These are phyloP conservation scores for Cryphonectria naterciae DNA, from an alignment of 2,329 filamentous ascomycete genomes.

Conservation along the genomic window DNA sequence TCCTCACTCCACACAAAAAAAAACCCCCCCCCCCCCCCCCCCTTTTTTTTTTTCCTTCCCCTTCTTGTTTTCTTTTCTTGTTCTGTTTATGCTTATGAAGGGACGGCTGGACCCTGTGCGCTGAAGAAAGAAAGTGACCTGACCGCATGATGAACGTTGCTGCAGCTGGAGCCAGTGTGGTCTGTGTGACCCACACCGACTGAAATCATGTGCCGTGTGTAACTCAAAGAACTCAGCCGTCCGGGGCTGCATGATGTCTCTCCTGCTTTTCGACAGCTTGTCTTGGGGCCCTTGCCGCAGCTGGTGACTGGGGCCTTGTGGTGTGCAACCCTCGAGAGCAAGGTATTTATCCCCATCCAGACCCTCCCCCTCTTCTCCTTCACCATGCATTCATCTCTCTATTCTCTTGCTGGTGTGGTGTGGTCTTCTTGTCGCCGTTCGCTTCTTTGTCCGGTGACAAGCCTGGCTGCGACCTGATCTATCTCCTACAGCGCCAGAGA, in stretches of 20 bases:
- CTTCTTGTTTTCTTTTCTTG: not conserved
- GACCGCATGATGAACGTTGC: not conserved
- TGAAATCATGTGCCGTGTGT: conserved; percentile 7
- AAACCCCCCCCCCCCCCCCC: not conserved
- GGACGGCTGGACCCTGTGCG: not conserved
- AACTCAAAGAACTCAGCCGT: not conserved
- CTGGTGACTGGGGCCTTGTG: not conserved
- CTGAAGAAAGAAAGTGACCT: not conserved
- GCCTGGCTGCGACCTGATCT: not conserved
- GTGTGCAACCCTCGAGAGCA: not conserved
- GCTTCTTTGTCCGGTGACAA: not conserved
- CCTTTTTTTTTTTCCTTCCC: not conserved
- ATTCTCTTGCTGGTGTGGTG: not conserved
- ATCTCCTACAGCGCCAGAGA: conserved; percentile 5
- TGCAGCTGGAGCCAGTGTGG: not conserved
- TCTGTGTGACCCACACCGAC: not conserved
- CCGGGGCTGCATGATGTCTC: not conserved
- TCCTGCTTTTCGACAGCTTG: not conserved
- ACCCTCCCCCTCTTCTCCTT: no score
- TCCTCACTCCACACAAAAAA: not conserved
- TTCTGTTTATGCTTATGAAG: not conserved
- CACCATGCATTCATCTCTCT: not conserved
- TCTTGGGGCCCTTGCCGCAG: not conserved
- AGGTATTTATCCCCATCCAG: no score
- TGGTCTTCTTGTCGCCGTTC: not conserved